Base-by-base conservation (phyloP, 2,329 filamentous ascomycete species). In the Helotiales sp. region DNA sequence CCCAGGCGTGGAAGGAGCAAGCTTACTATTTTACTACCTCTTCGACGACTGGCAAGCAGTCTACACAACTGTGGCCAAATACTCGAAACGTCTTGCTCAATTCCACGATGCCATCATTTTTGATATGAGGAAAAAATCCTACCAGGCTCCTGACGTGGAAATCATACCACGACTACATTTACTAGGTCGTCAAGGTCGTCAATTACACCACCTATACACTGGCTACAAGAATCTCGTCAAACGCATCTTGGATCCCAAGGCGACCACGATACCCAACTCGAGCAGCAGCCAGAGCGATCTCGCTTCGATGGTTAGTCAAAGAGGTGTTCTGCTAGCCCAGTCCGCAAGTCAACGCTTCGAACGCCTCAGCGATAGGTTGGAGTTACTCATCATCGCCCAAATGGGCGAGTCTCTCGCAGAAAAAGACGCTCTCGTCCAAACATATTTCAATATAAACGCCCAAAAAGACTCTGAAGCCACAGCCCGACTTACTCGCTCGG, bases 361-460 rank as follows among this genome's bases (percentile, higher is more conserved):
- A 53, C 75, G 85, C 6, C 73, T 88, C 2, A 77, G 79, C 59
- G 82, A 87, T 64, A 78, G 83, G 42, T 77, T 87, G 54, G 76
- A 81, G 55, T 74, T 86, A 38, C 80, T 87, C 49, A 85, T 86
- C 59, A 70, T 88, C 38, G 82, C 79, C 64, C 82, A 85, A 57
- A 84, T 86, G 25, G 76, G 82, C 51, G 84, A 86, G 65, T 84
- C 83, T 57, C 72, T 91, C 22, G 82, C 82, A 27, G 88, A 91
- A 71, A 91, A 90, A 68, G 85, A 87, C 25, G 84, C 84, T 0
- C 75, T 92, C 25, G 86, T 88, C 3, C 82, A 83, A 61, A 84
- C 90, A 69, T 91, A 91, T 70, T 91, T 91, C 78, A 90, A 89
- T 70, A 79, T 92, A 62, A 90, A 88, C 57, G 84, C 88, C 17